Evolutionary conservation across 495 filamentous ascomycete genomes (phyloP), one percentile per base, ranked within the genome.

Genomic region (Cladorrhinum samala): DNA sequence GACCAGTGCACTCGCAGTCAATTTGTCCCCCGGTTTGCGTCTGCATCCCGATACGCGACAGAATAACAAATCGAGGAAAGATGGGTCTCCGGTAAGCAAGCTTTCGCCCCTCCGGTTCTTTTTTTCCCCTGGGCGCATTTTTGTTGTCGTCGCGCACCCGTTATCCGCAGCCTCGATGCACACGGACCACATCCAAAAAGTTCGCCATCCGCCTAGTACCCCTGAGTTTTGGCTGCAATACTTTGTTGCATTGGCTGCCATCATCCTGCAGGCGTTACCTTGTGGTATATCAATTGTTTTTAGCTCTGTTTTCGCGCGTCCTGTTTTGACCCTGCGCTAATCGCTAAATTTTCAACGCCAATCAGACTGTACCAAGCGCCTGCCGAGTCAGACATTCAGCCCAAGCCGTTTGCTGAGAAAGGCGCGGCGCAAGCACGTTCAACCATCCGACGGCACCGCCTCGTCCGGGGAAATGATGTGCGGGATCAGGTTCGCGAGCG

Each of bases 71-170:
- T 49, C 21, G 38, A 51, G 59, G 36, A 50, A 76, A 63, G 67
- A 92, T 93, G 88, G 88, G 88, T 73, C 82, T 91, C 55, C 87
- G 85, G 84, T 89, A 80, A 82, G 85, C 83, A 61, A 54, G 52
- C 55, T 41, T 41, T 30, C 24, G 24, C 45, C 45, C 45, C 45
- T 36, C 45, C 45, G 9, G 24, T 23, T 55, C 59, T 59, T 60
- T 47, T 51, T 62, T 52, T 54, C 58, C 61, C 61, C 52, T 56
- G 51, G 27, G 37, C 51, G 54, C 55, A 52, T 55, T 56, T 54
- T 50, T 41, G 24, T 40, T 36, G 54, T 51, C 27, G 40, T 9
- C 59, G 21, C 52, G 55, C 52, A 37, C 41, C 14, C 61, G 27
- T n/a, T n/a, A n/a, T n/a, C n/a, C n/a, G n/a, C n/a, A n/a, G n/a